Base-by-base conservation (phyloP, 2,329 filamentous ascomycete species). In the Colletotrichum musicola region DNA sequence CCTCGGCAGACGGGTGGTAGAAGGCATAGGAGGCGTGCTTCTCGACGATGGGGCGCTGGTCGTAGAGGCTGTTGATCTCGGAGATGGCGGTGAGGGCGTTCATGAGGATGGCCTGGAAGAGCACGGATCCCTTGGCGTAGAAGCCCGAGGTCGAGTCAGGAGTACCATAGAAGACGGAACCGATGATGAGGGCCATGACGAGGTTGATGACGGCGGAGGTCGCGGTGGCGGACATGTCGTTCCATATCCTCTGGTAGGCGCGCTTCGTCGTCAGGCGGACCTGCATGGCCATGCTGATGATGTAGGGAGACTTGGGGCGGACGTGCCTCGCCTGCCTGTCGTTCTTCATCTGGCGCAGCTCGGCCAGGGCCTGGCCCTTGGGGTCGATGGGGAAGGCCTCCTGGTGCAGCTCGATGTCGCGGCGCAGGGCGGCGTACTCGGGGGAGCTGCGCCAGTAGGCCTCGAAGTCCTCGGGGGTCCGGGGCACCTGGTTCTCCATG, bases 391-490 rank as follows among this genome's bases (percentile, higher is more conserved):
- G 83, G 67, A 81, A 82, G 2, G 84, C 77, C 4, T 80, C 64
- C 49, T 89, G 82, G 63, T 89, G 84, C 0, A 79, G 75, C 2
- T 83, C 79, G 22, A 91, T 87, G 16, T 90, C 84, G 3, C 74
- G 71, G 46, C 81, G 76, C 0, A 89, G 73, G 0, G 74, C 73
- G 3, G 75, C 69, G 69, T 79, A 86, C 62, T 87, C 83, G 0
- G 77, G 73, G 1, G 84, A 88, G 25, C 81, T 73, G 20, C 76
- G 76, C 84, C 84, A 86, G 59, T 79, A 79, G 1, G 70, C 63
- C 70, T 85, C 90, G 73, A 93, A 93, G 1, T 93, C 92, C 53
- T 92, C 90, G 0, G 92, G 84, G 0, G 91, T 93, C 3, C 90
- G 84, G 0, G 92, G 92, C 0, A 91, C 88, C 55, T 81, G 82